These are phyloP conservation scores for Sporobolomyces pararoseus DNA, from an alignment of 768 basidiomycete genomes.

Conservation along the genomic window DNA sequence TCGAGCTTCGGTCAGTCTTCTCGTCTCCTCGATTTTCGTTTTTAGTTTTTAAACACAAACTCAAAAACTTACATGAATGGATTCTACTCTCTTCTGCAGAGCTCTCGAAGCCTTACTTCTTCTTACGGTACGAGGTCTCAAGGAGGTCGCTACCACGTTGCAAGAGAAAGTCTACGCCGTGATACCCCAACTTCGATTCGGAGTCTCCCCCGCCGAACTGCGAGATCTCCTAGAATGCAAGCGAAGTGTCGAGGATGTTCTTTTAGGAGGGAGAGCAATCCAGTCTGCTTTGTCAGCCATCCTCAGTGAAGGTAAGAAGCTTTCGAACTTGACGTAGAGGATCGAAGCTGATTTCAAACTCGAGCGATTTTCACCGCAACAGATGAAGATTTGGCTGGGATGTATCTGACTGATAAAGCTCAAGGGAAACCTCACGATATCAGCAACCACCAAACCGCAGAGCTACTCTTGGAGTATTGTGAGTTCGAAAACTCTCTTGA, in stretches of 20 bases:
- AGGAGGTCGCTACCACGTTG: constrained; percentile 16
- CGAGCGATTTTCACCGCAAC: neutral
- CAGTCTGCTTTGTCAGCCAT: constrained; percentile 25
- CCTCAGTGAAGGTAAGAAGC: constrained; percentile 22
- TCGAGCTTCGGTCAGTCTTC: constrained; percentile 31
- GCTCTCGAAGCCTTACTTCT: constrained; percentile 36
- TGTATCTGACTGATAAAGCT: constrained; percentile 29
- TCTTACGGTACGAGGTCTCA: constrained; percentile 29
- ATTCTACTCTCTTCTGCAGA: neutral
- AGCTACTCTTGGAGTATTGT: constrained; percentile 40
- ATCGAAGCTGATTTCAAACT: neutral
- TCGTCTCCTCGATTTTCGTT: no score
- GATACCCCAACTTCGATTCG: constrained; percentile 22
- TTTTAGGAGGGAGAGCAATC: constrained; percentile 23
- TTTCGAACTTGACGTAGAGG: no score
- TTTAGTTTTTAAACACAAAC: neutral
- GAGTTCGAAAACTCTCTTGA: neutral
- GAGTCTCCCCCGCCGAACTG: constrained; percentile 36
- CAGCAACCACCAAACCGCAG: constrained; percentile 28
- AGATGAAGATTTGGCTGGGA: constrained; percentile 37
- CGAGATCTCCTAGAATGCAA: constrained; percentile 34
- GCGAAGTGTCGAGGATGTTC: constrained; percentile 31
- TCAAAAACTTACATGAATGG: no score
- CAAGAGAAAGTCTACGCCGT: constrained; percentile 31
- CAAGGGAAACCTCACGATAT: neutral